phyloP scores from a whole-genome alignment of 768 basidiomycete species.

The Auriscalpium vulgare region DNA sequence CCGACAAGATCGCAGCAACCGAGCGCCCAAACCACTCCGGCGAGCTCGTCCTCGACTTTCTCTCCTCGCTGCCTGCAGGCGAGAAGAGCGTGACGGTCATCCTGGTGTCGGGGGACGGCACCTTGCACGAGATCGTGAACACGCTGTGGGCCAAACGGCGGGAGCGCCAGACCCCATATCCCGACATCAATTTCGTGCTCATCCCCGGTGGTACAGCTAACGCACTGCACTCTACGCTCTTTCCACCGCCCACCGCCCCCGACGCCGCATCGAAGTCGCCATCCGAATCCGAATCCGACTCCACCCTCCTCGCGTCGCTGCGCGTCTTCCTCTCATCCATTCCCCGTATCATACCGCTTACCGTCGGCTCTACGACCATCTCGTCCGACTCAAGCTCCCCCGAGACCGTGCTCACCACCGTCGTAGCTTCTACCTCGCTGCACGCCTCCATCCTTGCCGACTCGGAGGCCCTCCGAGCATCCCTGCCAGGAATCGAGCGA shows the following conservation, averaged over 20 bases:
- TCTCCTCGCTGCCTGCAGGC: constrained; percentile 19
- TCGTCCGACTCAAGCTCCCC: neutral
- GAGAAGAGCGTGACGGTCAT: constrained; percentile 37
- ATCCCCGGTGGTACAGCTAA: constrained; percentile 90
- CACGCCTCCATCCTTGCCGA: constrained; percentile 82
- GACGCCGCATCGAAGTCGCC: constrained; percentile 11
- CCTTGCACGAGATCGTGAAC: constrained; percentile 82
- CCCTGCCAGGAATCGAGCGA: constrained; percentile 71
- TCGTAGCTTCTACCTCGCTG: constrained; percentile 80
- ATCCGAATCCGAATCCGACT: constrained; percentile 27
- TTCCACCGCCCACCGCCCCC: constrained; percentile 35
- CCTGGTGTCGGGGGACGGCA: constrained; percentile 85
- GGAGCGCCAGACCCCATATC: neutral
- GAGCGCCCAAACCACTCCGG: constrained; percentile 49
- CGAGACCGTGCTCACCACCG: constrained; percentile 43
- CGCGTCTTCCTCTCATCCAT: constrained; percentile 14
- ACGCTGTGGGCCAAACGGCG: constrained; percentile 26
- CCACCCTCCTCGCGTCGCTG: constrained; percentile 36
- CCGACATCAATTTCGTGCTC: constrained; percentile 35
- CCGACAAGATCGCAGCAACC: constrained; percentile 41
- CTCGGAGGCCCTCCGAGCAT: constrained; percentile 65
- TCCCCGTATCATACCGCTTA: constrained; percentile 32
- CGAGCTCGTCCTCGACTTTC: constrained; percentile 30
- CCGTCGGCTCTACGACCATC: constrained; percentile 46
- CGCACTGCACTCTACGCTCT: constrained; percentile 77